Base-by-base conservation (phyloP, 2,329 filamentous ascomycete genomes). In the Bertia moriformis region DNA sequence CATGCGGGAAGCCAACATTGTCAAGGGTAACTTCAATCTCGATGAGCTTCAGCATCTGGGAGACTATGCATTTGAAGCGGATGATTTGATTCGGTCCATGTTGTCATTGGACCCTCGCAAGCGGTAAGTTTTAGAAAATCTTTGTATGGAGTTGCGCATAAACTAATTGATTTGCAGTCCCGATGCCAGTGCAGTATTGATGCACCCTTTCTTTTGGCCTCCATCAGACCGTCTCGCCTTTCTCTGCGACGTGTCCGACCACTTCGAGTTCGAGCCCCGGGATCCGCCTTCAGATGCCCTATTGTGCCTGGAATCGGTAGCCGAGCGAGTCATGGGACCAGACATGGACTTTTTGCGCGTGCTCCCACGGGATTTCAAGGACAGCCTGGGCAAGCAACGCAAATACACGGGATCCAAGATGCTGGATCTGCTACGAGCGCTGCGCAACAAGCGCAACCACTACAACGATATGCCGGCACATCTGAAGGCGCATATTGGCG, bases 191-290 rank as follows among this genome's bases (percentile, higher is more conserved):
- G 77, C 88, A 19, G 82, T 95, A 41, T 75, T 95, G 67, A 78
- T 84, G 1, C 91, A 98, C 50, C 91, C 91, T 0, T 98, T 96
- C 66, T 98, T 98, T 66, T 98, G 91, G 91, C 66, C 81, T 1
- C 62, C 85, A 0, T 89, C 93, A 55, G 91, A 93, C 54, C 78
- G 88, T 5, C 73, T 98, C 4, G 75, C 75, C 7, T 98, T 98
- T 58, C 68, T 98, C n/a, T 94, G 88, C 52, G 88, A 95, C 46
- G 87, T 93, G 5, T 95, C 87, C 0, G 91, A 98, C 55, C 85
- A 93, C 54, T 96, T 94, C 52, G 91, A 98, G 56, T 85, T 91
- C 47, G 89, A 96, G 54, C 76, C 78, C 0, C 78, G 87, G 19
- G 86, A 93, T 37, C 85, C 86, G 0, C 83, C 84, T 0, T 88